Evolutionary conservation across 1,284 basidiomycete species (phyloP).

Genomic region (Malassezia globosa): DNA sequence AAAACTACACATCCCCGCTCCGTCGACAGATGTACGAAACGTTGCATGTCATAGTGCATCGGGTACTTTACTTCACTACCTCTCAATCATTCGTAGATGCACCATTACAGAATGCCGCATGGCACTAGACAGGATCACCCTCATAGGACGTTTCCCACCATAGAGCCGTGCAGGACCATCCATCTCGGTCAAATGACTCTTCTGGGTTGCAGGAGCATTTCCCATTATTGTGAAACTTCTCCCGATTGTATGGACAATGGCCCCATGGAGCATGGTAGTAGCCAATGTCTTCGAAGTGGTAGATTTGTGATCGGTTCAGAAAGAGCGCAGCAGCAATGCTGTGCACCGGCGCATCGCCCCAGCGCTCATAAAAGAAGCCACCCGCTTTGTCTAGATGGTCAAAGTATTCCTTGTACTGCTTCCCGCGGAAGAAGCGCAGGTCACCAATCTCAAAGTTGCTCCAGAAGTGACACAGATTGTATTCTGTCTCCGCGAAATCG

Average conservation of each 20-base stretch:
- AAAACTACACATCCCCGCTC: too few relatives aligned
- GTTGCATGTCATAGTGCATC: too few relatives aligned
- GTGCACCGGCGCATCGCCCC: slow-evolving; percentile 65
- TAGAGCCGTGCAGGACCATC: background rate
- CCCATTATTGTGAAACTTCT: slow-evolving; percentile 38
- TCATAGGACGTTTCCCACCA: background rate
- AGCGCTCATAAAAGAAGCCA: slow-evolving; percentile 55
- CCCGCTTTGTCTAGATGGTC: slow-evolving; percentile 64
- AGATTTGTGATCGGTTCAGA: slow-evolving; percentile 28
- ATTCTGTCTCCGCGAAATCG: slow-evolving; percentile 51
- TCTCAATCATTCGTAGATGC: too few relatives aligned
- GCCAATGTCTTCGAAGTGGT: slow-evolving; percentile 40
- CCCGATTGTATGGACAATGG: slow-evolving; percentile 31
- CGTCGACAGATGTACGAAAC: too few relatives aligned
- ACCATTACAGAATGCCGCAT: too few relatives aligned
- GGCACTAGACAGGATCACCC: background rate
- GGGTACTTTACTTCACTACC: too few relatives aligned
- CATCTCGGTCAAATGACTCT: slow-evolving; percentile 11
- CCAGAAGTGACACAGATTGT: slow-evolving; percentile 69
- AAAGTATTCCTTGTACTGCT: slow-evolving; percentile 68
- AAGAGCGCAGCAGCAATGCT: slow-evolving; percentile 41
- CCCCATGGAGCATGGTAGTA: slow-evolving; percentile 35
- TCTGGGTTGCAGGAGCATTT: slow-evolving; percentile 36
- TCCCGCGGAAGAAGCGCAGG: slow-evolving; percentile 63
- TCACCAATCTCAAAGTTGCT: slow-evolving; percentile 58